These are phyloP conservation scores for Schizothecium vesticola DNA, from an alignment of 495 filamentous ascomycete genomes.

Conservation along the genomic window DNA sequence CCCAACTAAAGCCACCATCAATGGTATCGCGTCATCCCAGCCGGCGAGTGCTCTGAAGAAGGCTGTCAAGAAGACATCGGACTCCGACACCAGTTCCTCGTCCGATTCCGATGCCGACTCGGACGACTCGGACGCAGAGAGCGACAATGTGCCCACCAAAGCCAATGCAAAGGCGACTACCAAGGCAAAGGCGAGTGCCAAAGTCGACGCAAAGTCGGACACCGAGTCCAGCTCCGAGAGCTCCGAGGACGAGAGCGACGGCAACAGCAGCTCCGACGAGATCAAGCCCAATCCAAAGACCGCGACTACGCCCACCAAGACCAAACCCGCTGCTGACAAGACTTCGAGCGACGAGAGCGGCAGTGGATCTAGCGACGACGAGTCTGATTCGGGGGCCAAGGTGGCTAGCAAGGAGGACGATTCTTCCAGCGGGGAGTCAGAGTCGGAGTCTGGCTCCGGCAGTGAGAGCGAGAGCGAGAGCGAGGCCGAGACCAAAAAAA, in stretches of 20 bases:
- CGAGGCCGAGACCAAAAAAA: slow-evolving; percentile 21
- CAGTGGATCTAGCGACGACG: not conserved
- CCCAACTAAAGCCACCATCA: slow-evolving; percentile 15
- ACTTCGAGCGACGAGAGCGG: slow-evolving; percentile 4
- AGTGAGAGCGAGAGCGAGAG: slow-evolving; percentile 27
- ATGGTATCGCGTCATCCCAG: not conserved
- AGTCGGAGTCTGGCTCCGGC: slow-evolving; percentile 12
- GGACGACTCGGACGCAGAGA: slow-evolving; percentile 25
- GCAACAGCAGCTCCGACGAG: not conserved
- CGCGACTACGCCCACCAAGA: not conserved
- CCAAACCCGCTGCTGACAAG: not conserved
- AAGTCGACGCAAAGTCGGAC: slow-evolving; percentile 6
- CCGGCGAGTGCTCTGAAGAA: slow-evolving; percentile 2
- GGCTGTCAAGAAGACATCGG: slow-evolving; percentile 1
- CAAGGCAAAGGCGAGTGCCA: slow-evolving; percentile 5
- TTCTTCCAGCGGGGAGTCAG: slow-evolving; percentile 12
- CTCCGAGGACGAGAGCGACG: not conserved
- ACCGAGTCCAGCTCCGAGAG: slow-evolving; percentile 20
- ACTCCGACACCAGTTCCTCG: not conserved
- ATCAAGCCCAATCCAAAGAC: not conserved
- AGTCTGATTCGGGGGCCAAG: slow-evolving; percentile 9
- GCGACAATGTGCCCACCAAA: slow-evolving; percentile 19
- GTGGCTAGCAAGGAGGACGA: not conserved
- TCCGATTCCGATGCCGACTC: slow-evolving; percentile 19
- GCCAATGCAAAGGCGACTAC: slow-evolving; percentile 10